These are phyloP conservation scores for Celoporthe dispersa DNA, from an alignment of 2,329 filamentous ascomycete species.

Conservation along the genomic window DNA sequence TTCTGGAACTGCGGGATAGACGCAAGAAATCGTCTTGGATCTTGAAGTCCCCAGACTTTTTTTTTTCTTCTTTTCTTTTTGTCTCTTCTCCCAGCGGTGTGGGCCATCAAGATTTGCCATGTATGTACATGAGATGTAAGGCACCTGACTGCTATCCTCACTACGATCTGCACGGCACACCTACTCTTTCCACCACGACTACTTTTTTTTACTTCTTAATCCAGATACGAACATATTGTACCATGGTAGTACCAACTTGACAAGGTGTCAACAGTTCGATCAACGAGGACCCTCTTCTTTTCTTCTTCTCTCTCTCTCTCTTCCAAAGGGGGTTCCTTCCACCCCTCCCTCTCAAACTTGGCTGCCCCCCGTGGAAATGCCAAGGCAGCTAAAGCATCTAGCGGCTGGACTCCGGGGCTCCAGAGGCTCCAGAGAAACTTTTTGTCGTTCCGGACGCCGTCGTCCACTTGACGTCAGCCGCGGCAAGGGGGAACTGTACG, in stretches of 20 bases:
- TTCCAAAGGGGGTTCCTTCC: not conserved
- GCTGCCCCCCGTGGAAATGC: not conserved
- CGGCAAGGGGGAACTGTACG: not conserved
- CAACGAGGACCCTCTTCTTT: not conserved
- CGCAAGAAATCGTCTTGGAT: not conserved
- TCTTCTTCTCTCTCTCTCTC: not conserved
- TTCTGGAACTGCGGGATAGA: slow-evolving; percentile 15
- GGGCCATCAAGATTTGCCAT: not conserved
- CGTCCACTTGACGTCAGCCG: slow-evolving; percentile 24
- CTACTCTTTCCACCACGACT: not conserved
- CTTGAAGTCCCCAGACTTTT: slow-evolving; percentile 13
- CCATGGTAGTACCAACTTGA: too few relatives aligned
- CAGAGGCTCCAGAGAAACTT: slow-evolving; percentile 1
- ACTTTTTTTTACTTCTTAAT: too few relatives aligned
- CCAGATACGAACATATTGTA: too few relatives aligned
- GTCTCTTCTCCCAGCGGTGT: not conserved
- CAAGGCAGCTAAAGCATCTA: not conserved
- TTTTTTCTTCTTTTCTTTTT: not conserved
- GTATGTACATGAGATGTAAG: not conserved
- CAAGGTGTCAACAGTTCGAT: not conserved
- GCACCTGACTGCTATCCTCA: too few relatives aligned
- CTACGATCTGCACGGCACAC: too few relatives aligned
- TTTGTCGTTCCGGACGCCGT: slow-evolving; percentile 14
- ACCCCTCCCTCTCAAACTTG: not conserved
- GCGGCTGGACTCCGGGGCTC: not conserved